Conservation (phyloP, 352 stramenopile species). For the Pythium monospermum region DNA sequence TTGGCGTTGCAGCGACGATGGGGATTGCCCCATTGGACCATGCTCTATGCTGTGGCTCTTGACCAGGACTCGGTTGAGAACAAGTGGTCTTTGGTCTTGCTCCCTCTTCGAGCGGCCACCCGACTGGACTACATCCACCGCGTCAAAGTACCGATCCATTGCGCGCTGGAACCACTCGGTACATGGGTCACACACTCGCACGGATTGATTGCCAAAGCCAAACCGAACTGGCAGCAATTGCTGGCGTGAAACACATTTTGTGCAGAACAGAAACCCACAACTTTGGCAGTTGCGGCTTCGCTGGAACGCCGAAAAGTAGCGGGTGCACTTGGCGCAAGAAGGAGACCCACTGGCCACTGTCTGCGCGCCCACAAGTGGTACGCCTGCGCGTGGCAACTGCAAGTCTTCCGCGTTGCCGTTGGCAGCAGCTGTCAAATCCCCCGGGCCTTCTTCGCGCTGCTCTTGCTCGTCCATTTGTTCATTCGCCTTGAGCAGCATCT, state of each 20-base stretch:
- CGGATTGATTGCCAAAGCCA: conserved; percentile 38
- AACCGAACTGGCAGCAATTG: conserved; percentile 55
- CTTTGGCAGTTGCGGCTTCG: conserved; percentile 50
- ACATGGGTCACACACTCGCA: conserved; percentile 61
- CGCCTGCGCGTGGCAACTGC: conserved; percentile 14
- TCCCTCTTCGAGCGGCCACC: neutral
- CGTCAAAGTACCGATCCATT: conserved; percentile 62
- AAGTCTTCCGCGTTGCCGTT: neutral
- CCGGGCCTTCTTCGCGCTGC: conserved; percentile 18
- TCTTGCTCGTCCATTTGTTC: conserved; percentile 39
- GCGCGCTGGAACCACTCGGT: conserved; percentile 60
- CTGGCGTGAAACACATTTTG: conserved; percentile 53
- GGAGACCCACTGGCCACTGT: conserved; percentile 20
- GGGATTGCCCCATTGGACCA: neutral
- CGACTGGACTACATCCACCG: conserved; percentile 30
- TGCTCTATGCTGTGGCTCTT: conserved; percentile 1
- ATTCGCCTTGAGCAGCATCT: conserved; percentile 41
- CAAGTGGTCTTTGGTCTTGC: conserved; percentile 5
- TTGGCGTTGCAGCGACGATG: conserved; percentile 1
- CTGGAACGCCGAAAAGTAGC: conserved; percentile 70
- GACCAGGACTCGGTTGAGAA: neutral
- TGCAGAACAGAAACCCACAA: conserved; percentile 60
- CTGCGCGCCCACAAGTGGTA: conserved; percentile 38
- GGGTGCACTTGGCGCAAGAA: conserved; percentile 47
- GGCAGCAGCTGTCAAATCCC: conserved; percentile 8